phyloP scores from a whole-genome alignment of 306 rosid species.

The Pyrus pyrifolia region DNA sequence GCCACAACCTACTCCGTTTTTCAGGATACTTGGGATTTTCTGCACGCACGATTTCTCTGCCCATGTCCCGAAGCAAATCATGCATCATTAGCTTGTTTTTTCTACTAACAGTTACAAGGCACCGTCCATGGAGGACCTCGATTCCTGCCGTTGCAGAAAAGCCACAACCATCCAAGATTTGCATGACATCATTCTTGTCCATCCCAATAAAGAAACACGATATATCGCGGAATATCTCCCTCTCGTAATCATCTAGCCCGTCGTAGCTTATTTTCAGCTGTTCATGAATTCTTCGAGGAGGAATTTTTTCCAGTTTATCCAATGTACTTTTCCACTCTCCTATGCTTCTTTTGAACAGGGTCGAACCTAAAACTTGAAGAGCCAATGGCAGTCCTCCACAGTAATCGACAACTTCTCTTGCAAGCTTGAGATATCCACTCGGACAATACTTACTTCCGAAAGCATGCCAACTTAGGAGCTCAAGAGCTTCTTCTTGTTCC shows the following conservation, averaged over 20 bases:
- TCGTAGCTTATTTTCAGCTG: conserved; percentile 20
- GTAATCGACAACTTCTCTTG: conserved; percentile 1
- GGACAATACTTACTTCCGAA: conserved; percentile 1
- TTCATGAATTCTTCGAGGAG: conserved; percentile 9
- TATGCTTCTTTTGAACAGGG: neutral
- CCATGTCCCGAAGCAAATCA: conserved; percentile 33
- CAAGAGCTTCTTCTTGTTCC: conserved; percentile 12
- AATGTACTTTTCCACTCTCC: conserved; percentile 18
- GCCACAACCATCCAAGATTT: conserved; percentile 31
- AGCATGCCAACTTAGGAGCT: conserved; percentile 29
- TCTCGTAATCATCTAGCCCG: neutral
- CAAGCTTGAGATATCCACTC: neutral
- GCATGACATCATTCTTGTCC: conserved; percentile 10
- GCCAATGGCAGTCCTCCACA: conserved; percentile 38
- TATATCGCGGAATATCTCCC: conserved; percentile 30
- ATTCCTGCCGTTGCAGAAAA: conserved; percentile 27
- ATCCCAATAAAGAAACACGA: conserved; percentile 32
- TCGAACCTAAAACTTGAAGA: conserved; percentile 32
- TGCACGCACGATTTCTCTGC: conserved; percentile 29
- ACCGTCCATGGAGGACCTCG: conserved; percentile 13
- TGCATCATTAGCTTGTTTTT: conserved; percentile 2
- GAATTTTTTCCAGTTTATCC: conserved; percentile 16
- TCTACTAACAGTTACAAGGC: conserved; percentile 11
- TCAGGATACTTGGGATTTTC: neutral
- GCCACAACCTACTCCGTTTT: conserved; percentile 4